Base-by-base conservation (phyloP, 352 stramenopile species). In the Phytophthora palmivora region DNA sequence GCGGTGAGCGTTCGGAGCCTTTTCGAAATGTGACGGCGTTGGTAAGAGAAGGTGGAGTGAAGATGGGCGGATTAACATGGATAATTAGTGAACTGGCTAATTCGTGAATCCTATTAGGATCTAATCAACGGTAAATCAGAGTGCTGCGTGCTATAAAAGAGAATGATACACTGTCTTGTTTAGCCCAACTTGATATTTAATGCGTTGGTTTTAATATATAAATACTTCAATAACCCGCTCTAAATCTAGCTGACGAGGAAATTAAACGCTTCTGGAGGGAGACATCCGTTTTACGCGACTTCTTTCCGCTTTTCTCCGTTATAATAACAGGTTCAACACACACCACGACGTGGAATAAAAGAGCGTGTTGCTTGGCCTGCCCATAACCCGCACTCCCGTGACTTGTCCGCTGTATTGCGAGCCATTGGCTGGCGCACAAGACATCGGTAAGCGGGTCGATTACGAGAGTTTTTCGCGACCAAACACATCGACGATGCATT, bases 361-460 rank as follows among this genome's bases (percentile, higher is more conserved):
- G 33, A 47, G 54, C 54, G 54, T 43, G 43, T 36, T 63, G 42
- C 19, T 42, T 63, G 55, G 55, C 34, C 44, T 56, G 56, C 45
- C 45, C 18, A 43, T 58, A n/a, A 28, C 10, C 30, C 15, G 30
- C 6, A 49, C 48, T 10, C 11, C 26, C 12, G 52, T 72, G 63
- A 67, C 50, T 60, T 42, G 63, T 14, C 12, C 45, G n/a, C n/a
- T 12, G 8, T 21, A 19, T 33, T 52, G 22, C 50, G 26, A 50
- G 26, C 36, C 38, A 72, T 72, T 72, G 58, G 63, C 63, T 72
- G 33, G 21, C 24, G 19, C 39, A 16, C 24, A 33, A 18, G 14
- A 19, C 19, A 54, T 60, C 61, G 47, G 61, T 70, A 70, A 68
- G 63, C 56, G 44, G 4, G 19, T 32, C 48, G 57, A 51, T 67